Conservation (phyloP, 345 rosid genomes). For the Syzygium aqueum region DNA sequence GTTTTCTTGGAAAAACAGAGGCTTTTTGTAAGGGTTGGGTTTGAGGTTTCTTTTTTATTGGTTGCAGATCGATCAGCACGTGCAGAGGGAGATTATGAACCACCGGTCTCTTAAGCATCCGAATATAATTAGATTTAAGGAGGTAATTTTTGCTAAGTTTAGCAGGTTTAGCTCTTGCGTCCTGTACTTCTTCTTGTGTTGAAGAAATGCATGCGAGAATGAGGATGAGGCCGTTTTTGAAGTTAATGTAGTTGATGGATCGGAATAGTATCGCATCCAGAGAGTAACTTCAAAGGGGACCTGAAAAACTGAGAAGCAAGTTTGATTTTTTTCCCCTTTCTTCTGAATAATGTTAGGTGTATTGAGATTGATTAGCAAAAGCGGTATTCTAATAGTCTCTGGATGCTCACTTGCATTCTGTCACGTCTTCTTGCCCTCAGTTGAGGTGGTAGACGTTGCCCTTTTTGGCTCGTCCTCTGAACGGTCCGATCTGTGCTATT, state of each 20-base stretch:
- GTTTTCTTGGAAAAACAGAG: neutral
- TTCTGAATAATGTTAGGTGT: neutral
- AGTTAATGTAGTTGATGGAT: neutral
- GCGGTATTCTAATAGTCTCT: neutral
- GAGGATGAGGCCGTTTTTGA: neutral
- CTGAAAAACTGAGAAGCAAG: neutral
- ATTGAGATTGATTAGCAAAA: neutral
- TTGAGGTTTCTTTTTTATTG: neutral
- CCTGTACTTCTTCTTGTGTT: neutral
- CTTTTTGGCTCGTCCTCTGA: neutral
- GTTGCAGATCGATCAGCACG: conserved; percentile 84
- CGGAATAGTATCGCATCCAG: neutral
- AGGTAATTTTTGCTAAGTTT: conserved; percentile 23
- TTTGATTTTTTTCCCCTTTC: neutral
- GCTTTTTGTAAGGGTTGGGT: neutral
- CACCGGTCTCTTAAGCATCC: conserved; percentile 89
- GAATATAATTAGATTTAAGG: conserved; percentile 77
- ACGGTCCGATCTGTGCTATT: neutral
- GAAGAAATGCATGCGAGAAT: neutral
- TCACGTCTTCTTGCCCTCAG: neutral
- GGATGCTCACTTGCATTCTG: neutral
- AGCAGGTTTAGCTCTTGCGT: neutral
- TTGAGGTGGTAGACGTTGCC: neutral
- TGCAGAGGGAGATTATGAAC: conserved; percentile 92
- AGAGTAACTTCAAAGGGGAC: neutral